phyloP scores from a whole-genome alignment of 1,284 basidiomycete genomes.

The Pyrrhoderma lamaoense region DNA sequence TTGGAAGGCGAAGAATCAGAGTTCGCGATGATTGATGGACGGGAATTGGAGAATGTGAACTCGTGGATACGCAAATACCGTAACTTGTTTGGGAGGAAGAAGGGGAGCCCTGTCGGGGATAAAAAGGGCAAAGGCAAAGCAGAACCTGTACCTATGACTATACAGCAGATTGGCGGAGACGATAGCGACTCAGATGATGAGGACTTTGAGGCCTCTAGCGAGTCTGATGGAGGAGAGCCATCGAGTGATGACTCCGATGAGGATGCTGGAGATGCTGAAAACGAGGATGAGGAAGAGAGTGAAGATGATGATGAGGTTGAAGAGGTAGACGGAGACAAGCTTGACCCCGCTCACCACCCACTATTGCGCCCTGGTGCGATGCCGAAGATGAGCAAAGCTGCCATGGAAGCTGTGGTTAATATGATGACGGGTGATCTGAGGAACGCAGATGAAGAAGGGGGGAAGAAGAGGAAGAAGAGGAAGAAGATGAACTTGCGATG shows the following conservation, averaged over 20 bases:
- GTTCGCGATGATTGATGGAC: slow-evolving; percentile 63
- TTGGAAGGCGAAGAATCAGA: slow-evolving; percentile 45
- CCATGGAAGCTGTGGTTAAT: slow-evolving; percentile 54
- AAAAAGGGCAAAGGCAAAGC: slow-evolving; percentile 17
- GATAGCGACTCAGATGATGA: slow-evolving; percentile 19
- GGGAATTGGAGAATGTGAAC: slow-evolving; percentile 56
- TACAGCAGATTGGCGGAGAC: slow-evolving; percentile 24
- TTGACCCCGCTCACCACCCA: slow-evolving; percentile 53
- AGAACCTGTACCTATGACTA: not conserved
- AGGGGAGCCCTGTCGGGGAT: not conserved
- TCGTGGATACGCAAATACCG: slow-evolving; percentile 54
- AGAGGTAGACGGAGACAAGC: slow-evolving; percentile 35
- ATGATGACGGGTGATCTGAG: slow-evolving; percentile 50
- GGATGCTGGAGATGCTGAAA: slow-evolving; percentile 19
- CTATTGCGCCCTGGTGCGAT: slow-evolving; percentile 59
- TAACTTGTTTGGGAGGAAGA: slow-evolving; percentile 48
- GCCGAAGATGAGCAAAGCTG: slow-evolving; percentile 57
- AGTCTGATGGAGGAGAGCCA: slow-evolving; percentile 21
- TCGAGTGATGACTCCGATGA: slow-evolving; percentile 11
- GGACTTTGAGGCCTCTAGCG: slow-evolving; percentile 17
- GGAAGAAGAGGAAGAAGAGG: slow-evolving; percentile 25
- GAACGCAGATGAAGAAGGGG: too few species aligned
- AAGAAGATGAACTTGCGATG: slow-evolving; percentile 31
- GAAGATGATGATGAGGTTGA: slow-evolving; percentile 20
- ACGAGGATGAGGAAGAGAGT: slow-evolving; percentile 22